Base-by-base conservation (phyloP, 2,329 filamentous ascomycete species). In the Colletotrichum sp. region DNA sequence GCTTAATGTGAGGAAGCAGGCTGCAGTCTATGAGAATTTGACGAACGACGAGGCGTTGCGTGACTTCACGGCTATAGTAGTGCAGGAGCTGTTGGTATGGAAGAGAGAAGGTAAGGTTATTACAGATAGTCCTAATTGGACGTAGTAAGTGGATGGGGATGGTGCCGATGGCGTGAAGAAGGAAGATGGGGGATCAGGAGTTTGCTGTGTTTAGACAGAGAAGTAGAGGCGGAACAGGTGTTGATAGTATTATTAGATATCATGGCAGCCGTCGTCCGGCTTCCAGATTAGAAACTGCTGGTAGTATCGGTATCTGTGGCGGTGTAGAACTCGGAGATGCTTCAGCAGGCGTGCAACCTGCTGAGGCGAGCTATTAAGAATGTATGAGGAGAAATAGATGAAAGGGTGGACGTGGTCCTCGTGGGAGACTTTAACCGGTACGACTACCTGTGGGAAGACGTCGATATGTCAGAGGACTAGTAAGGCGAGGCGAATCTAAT, bases 401-500 rank as follows among this genome's bases (percentile, higher is more conserved):
- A 71, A 13, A 24, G n/a, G 21, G 30, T 71, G 8, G 39, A 71
- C 21, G 43, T 77, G 13, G 34, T 79, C 21, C 32, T 79, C 13
- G 68, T 61, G 4, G 75, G 78, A 6, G 76, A 79, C 71, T 80
- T 80, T 48, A 79, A 79, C 28, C 60, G 72, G 9, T 57, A 79
- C 18, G 70, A 79, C 55, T 36, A 76, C 26, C 72, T 80, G 10
- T 80, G 59, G 79, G 78, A 77, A 74, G 79, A 77, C 30, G 77
- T 78, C 16, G 71, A 77, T 13, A 68, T 78, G 24, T 75, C 48
- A 7, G 21, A 60, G 16, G 57, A 43, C 24, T 81, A 81, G 70
- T 78, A 86, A 76, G 83, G 84, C n/a, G 82, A 85, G 79, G 84
- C 79, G 26, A 79, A 84, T 64, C 76, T 67, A 66, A 84, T 85